phyloP scores from a whole-genome alignment of 2,329 filamentous ascomycete genomes.

The Alternaria angustiovoidea region DNA sequence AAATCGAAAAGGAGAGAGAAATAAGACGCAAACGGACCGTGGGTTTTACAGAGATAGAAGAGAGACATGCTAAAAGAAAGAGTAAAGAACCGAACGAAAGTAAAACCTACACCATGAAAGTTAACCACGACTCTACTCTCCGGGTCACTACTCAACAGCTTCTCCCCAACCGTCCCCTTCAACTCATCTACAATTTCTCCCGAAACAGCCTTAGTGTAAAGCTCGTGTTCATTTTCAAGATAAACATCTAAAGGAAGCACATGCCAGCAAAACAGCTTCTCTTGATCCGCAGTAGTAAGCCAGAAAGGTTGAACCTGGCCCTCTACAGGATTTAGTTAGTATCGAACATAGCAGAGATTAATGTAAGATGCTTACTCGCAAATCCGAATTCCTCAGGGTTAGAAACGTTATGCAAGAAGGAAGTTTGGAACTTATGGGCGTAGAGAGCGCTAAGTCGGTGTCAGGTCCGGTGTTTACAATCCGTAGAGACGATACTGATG shows the following conservation, averaged over 20 bases:
- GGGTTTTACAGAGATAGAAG: neutral
- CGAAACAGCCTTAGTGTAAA: constrained; percentile 50
- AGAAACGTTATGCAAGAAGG: constrained; percentile 75
- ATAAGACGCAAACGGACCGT: neutral
- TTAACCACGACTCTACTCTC: constrained; percentile 64
- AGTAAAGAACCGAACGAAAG: neutral
- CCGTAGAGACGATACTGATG: neutral
- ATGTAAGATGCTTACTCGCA: constrained; percentile 65
- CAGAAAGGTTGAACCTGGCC: constrained; percentile 90
- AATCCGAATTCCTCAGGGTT: constrained; percentile 86
- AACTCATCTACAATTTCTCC: constrained; percentile 58
- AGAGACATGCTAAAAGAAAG: neutral
- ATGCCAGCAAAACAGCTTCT: constrained; percentile 88
- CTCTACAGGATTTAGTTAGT: constrained; percentile 56
- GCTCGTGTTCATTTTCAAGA: constrained; percentile 70
- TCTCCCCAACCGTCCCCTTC: constrained; percentile 58
- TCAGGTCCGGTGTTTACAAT: neutral
- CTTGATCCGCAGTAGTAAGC: constrained; percentile 75
- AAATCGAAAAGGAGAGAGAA: neutral
- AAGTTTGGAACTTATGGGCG: constrained; percentile 78
- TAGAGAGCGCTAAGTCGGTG: constrained; percentile 74
- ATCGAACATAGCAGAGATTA: neutral
- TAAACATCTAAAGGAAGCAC: constrained; percentile 82
- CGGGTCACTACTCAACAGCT: constrained; percentile 59
- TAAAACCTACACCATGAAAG: constrained; percentile 68